phyloP scores from a whole-genome alignment of 2,329 filamentous ascomycete genomes.

The Leptoxyphium fumago region DNA sequence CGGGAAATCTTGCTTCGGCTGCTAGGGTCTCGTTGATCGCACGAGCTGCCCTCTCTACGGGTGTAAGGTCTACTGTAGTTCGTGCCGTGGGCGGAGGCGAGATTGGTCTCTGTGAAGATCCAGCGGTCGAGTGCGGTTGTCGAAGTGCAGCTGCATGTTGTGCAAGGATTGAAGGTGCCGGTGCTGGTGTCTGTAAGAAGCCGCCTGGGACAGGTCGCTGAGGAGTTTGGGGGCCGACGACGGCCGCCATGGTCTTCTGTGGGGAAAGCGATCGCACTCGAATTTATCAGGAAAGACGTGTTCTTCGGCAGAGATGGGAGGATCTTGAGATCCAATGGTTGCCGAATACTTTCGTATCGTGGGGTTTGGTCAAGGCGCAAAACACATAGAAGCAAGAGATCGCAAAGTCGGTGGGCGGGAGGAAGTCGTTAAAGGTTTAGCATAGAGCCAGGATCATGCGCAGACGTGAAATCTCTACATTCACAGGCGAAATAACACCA shows the following conservation, averaged over 20 bases:
- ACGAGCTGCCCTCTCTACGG: slow-evolving; percentile 64
- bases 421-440: no score
- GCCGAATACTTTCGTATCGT: no score
- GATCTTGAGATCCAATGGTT: no score
- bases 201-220: slow-evolving; percentile 60
- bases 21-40: slow-evolving; percentile 70
- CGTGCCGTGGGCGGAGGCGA: background rate
- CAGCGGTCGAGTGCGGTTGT: slow-evolving; percentile 5
- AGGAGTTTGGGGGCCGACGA: slow-evolving; percentile 37
- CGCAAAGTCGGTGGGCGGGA: no score
- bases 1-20: slow-evolving; percentile 67
- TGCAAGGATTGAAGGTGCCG: slow-evolving; percentile 21
- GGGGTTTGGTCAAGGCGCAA: no score
- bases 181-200: slow-evolving; percentile 60
- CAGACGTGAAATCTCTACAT: no score
- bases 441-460: no score
- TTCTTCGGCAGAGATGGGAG: no score
- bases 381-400: no score
- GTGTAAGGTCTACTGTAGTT: slow-evolving; percentile 32
- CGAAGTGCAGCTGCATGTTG: slow-evolving; percentile 16
- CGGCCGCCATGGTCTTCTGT: slow-evolving; percentile 12
- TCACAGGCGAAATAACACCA: no score
- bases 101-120: slow-evolving; percentile 1
- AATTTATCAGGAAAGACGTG: no score
- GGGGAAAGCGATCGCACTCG: no score